These are phyloP conservation scores for Atkinsonella texensis DNA, from an alignment of 2,329 filamentous ascomycete species.

Conservation along the genomic window DNA sequence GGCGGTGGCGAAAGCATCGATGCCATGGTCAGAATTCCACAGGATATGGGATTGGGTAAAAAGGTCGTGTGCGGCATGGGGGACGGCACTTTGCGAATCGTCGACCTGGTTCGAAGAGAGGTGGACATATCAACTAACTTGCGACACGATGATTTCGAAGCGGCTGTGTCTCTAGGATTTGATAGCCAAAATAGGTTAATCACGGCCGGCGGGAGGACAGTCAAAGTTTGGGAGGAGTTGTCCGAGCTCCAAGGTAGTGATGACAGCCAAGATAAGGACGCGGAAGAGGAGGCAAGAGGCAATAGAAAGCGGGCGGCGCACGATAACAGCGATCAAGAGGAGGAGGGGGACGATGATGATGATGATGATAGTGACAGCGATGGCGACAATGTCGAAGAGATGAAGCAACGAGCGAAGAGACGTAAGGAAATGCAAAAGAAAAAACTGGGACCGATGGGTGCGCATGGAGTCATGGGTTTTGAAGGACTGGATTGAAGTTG, in stretches of 20 bases:
- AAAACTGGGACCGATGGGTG: slow-evolving; percentile 36
- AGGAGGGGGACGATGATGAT: slow-evolving; percentile 36
- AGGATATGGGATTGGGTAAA: slow-evolving; percentile 56
- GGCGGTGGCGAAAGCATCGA: slow-evolving; percentile 69
- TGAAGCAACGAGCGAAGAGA: slow-evolving; percentile 34
- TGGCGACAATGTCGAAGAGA: slow-evolving; percentile 21
- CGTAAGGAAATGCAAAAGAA: slow-evolving; percentile 29
- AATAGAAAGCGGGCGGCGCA: slow-evolving; percentile 19
- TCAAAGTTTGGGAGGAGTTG: slow-evolving; percentile 90
- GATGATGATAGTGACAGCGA: slow-evolving; percentile 25
- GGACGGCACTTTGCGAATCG: slow-evolving; percentile 67
- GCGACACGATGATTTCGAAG: slow-evolving; percentile 76
- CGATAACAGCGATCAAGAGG: slow-evolving; percentile 25
- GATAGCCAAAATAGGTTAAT: slow-evolving; percentile 81
- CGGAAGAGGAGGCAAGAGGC: slow-evolving; percentile 23
- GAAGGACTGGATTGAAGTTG: slow-evolving; percentile 29
- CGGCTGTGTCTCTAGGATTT: slow-evolving; percentile 70
- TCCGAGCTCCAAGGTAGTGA: slow-evolving; percentile 35
- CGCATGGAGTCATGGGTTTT: slow-evolving; percentile 39
- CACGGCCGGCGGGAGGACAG: slow-evolving; percentile 69
- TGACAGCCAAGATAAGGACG: slow-evolving; percentile 35
- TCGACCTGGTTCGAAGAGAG: slow-evolving; percentile 63
- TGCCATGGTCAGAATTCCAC: slow-evolving; percentile 59
- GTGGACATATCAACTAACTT: slow-evolving; percentile 50
- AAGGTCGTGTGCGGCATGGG: slow-evolving; percentile 71